A percentile compares a stretch with the other conserved stretches of the same genome.
These are phyloP conservation scores for Phytophthora pisi DNA, from an alignment of 352 stramenopile species.

Conservation along the genomic window DNA sequence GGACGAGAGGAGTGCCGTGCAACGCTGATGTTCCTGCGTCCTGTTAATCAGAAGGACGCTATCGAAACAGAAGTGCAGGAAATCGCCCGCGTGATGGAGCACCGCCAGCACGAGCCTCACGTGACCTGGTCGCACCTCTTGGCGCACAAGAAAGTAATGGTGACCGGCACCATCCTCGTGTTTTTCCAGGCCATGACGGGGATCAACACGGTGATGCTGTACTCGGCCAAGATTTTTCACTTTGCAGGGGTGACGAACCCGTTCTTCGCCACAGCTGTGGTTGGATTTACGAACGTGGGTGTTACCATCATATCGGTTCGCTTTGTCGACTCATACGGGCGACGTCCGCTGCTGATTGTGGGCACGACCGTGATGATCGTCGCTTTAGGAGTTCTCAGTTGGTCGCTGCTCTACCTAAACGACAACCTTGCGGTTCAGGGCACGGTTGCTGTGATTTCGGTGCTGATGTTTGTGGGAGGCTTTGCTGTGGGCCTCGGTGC, in stretches of 20 bases:
- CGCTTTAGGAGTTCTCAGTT: constrained; percentile 69
- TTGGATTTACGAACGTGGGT: constrained; percentile 75
- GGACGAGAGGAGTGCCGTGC: constrained; percentile 47
- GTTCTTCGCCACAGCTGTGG: constrained; percentile 80
- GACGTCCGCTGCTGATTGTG: constrained; percentile 71
- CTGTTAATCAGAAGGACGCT: constrained; percentile 30
- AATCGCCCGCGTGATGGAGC: constrained; percentile 69
- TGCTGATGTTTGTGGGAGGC: constrained; percentile 82
- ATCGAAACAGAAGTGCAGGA: constrained; percentile 70
- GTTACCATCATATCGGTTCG: constrained; percentile 80
- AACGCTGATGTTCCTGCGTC: constrained; percentile 51
- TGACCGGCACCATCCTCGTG: constrained; percentile 65
- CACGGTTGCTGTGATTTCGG: constrained; percentile 72
- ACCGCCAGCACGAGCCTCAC: constrained; percentile 45
- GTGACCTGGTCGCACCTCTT: constrained; percentile 63
- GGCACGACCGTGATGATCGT: constrained; percentile 80
- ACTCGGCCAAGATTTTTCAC: constrained; percentile 92
- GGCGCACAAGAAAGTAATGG: constrained; percentile 62
- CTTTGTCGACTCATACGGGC: constrained; percentile 78
- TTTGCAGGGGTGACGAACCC: constrained; percentile 88
- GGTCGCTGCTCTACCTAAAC: constrained; percentile 66
- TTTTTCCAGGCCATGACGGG: constrained; percentile 90
- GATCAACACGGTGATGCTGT: constrained; percentile 93
- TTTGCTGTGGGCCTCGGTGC: constrained; percentile 86
- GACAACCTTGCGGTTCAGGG: constrained; percentile 54